Conservation (phyloP, 768 basidiomycete species). For the Psilocybe cubensis region DNA sequence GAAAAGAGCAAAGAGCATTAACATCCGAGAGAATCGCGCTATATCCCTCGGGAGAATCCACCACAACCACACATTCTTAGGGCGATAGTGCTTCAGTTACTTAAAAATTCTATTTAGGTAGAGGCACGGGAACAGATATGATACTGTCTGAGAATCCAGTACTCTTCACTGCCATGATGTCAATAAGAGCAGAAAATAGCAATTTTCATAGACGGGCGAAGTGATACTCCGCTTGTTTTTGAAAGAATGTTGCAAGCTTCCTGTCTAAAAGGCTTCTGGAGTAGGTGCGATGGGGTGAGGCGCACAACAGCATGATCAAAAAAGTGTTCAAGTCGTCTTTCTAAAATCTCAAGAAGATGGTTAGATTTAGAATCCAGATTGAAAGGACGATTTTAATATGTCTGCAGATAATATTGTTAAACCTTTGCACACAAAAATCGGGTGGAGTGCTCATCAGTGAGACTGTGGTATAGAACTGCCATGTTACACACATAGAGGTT, state of each 20-base stretch:
- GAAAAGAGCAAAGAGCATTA: neutral
- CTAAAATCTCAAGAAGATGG: no score
- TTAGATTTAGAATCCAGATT: no score
- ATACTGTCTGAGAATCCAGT: neutral
- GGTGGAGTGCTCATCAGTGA: no score
- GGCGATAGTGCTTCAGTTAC: no score
- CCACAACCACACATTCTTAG: neutral
- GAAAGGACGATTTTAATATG: no score
- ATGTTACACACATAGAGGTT: neutral
- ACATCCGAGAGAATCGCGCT: neutral
- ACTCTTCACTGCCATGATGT: neutral
- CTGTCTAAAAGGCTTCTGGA: neutral
- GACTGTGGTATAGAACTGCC: neutral
- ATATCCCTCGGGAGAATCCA: neutral
- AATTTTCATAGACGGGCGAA: neutral
- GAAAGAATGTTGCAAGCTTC: neutral
- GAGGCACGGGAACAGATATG: neutral
- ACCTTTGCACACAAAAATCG: no score
- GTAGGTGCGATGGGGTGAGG: neutral
- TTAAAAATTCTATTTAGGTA: no score
- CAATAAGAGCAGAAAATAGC: neutral
- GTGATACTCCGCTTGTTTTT: neutral
- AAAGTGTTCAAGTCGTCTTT: no score
- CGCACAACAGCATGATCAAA: no score
- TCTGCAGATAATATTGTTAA: no score